Evolutionary conservation across 441 rosid species (phyloP), one percentile per base, ranked within the genome.

Genomic region (Hura crepitans): DNA sequence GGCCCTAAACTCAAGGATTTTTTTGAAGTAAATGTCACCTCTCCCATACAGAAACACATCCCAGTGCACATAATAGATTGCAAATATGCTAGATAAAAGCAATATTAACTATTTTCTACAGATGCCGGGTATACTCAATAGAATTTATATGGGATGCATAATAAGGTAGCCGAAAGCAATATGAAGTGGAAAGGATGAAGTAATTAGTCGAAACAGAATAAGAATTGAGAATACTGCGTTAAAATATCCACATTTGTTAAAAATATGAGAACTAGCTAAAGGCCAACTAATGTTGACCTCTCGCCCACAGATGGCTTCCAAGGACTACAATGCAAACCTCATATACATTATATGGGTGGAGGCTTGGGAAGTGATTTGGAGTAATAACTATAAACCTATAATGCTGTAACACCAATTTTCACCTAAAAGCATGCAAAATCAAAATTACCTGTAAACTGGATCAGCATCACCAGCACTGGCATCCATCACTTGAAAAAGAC

Each of bases 401-500:
- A n/a, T n/a, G n/a, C 33, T 54, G 70, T 42, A 74, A 30, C 49
- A 45, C 54, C 37, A 49, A 4, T 11, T 54, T 14, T 31, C 23
- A 18, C 33, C 59, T 10, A 45, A 23, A 70, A 20, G 22, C 17
- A 65, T 27, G 10, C 25, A 17, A 5, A 33, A n/a, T 54, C 5
- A 33, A 53, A 72, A 10, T 65, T 81, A 91, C 97, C 91, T 86
- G 90, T 92, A 94, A 62, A 50, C 64, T 12, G 87, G 91, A 82
- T 94, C 89, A 25, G 86, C 85, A 83, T 94, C 97, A 28, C 99
- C 99, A 66, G 82, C 86, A 76, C 97, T 94, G 55, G 91, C 93
- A 78, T 88, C 72, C 65, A 88, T 81, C 51, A 68, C 72, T 56
- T 65, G 81, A 77, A 82, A 69, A 68, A 91, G 88, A 70, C 84